Percentiles rank a stretch among this genome's conserved stretches.
phyloP scores from a whole-genome alignment of 345 rosid species.

The Populus alba region DNA sequence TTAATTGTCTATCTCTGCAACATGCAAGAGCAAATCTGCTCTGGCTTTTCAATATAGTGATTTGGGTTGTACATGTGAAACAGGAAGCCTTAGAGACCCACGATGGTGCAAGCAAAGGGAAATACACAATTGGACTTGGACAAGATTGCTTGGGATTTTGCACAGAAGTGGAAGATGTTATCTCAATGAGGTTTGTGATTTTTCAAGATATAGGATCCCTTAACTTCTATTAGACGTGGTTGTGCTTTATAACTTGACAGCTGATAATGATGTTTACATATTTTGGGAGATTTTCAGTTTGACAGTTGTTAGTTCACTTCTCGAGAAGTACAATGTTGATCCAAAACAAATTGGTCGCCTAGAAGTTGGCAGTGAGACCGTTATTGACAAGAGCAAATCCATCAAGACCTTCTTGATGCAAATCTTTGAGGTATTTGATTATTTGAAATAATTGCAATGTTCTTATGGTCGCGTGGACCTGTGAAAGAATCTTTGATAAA shows the following conservation, averaged over 20 bases:
- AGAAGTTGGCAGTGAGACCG: slow-evolving; percentile 99
- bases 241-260: neutral
- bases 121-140: slow-evolving; percentile 98
- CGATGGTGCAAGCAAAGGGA: slow-evolving; percentile 98
- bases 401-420: slow-evolving; percentile 98
- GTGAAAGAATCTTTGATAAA: neutral
- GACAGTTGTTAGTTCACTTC: slow-evolving; percentile 83
- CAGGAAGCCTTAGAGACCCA: slow-evolving; percentile 92
- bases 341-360: slow-evolving; percentile 93
- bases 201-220: neutral
- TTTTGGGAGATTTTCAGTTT: slow-evolving; percentile 46
- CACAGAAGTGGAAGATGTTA: slow-evolving; percentile 97
- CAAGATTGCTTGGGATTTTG: slow-evolving; percentile 98
- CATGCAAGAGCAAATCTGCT: neutral
- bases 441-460: neutral
- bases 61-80: neutral
- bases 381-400: slow-evolving; percentile 98
- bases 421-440: slow-evolving; percentile 76
- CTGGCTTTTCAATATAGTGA: slow-evolving; percentile 2
- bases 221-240: neutral
- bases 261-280: slow-evolving; percentile 1
- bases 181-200: slow-evolving; percentile 81
- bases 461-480: neutral
- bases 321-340: slow-evolving; percentile 84
- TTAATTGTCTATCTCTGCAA: neutral